Percentiles rank a stretch among this genome's conserved stretches.
Evolutionary conservation across 768 basidiomycete species (phyloP).

Genomic region (Pleurotus eryngii): DNA sequence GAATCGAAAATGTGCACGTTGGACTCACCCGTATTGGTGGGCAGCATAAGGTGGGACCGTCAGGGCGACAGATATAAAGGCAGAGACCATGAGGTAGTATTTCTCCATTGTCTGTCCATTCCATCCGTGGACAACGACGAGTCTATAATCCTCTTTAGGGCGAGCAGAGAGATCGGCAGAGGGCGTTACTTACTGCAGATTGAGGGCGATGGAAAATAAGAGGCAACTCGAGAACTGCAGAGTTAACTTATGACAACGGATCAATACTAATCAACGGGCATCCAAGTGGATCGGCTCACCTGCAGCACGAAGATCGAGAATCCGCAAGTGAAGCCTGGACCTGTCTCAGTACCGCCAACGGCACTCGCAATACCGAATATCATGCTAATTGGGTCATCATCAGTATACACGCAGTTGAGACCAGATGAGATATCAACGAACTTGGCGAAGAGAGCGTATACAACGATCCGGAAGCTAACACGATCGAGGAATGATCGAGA

Average conservation of each 20-base stretch:
- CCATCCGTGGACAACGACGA: constrained; percentile 14
- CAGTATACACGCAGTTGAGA: neutral
- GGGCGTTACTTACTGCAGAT: constrained; percentile 13
- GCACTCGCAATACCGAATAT: too few relatives aligned
- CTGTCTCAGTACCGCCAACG: too few relatives aligned
- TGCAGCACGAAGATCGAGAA: constrained; percentile 18
- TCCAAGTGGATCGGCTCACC: neutral
- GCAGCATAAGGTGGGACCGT: constrained; percentile 18
- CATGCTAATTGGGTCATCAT: too few relatives aligned
- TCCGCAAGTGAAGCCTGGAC: constrained; percentile 7
- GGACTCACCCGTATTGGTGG: constrained; percentile 17
- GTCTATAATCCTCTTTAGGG: constrained; percentile 2
- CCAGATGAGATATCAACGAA: neutral
- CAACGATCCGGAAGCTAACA: constrained; percentile 17
- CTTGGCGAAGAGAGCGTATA: constrained; percentile 17
- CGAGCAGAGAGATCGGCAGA: neutral
- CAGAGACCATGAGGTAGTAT: constrained; percentile 15
- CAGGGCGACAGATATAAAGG: constrained; percentile 9
- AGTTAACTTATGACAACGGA: constrained; percentile 8
- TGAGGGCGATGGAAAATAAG: constrained; percentile 17
- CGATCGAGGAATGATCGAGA: constrained; percentile 14
- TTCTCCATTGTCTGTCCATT: constrained; percentile 17
- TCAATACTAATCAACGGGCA: neutral
- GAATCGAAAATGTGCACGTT: neutral
- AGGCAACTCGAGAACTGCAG: constrained; percentile 19